Conservation (phyloP, 2,329 filamentous ascomycete genomes). For the Knufia fluminis region DNA sequence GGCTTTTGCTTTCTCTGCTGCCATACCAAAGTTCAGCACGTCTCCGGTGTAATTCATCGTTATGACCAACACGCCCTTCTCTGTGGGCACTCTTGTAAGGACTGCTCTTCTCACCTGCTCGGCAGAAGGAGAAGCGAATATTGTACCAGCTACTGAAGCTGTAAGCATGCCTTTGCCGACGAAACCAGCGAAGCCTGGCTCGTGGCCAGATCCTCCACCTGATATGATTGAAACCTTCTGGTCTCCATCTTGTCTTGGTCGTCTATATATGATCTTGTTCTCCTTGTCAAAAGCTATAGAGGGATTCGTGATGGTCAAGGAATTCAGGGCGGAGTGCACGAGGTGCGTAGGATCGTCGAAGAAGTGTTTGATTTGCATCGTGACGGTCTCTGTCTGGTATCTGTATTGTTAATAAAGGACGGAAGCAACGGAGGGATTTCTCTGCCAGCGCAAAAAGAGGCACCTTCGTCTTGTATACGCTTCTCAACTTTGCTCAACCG, state of each 20-base stretch:
- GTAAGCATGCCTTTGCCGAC: constrained; percentile 73
- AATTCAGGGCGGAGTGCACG: constrained; percentile 65
- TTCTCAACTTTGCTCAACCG: neutral
- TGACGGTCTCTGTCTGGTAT: neutral
- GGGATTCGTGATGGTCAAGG: constrained; percentile 75
- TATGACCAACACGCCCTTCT: constrained; percentile 72
- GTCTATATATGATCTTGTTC: constrained; percentile 77
- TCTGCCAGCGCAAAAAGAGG: neutral
- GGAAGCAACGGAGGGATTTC: neutral
- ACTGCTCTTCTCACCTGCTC: constrained; percentile 75
- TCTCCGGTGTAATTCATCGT: constrained; percentile 90
- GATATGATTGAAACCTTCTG: constrained; percentile 72
- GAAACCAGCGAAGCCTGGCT: constrained; percentile 73
- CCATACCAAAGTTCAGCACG: constrained; percentile 87
- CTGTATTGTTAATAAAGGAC: neutral
- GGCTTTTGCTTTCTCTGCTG: constrained; percentile 81
- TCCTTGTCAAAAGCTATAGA: constrained; percentile 65
- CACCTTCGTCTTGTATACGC: neutral
- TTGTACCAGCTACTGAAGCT: constrained; percentile 75
- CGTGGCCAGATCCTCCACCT: constrained; percentile 82
- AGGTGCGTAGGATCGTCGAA: constrained; percentile 38
- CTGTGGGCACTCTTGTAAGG: constrained; percentile 59
- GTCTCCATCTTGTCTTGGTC: constrained; percentile 43
- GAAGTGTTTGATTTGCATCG: constrained; percentile 20
- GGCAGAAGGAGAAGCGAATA: constrained; percentile 72